Evolutionary conservation across 305 asterid species (phyloP).

Genomic region (Fraxinus ornus): DNA sequence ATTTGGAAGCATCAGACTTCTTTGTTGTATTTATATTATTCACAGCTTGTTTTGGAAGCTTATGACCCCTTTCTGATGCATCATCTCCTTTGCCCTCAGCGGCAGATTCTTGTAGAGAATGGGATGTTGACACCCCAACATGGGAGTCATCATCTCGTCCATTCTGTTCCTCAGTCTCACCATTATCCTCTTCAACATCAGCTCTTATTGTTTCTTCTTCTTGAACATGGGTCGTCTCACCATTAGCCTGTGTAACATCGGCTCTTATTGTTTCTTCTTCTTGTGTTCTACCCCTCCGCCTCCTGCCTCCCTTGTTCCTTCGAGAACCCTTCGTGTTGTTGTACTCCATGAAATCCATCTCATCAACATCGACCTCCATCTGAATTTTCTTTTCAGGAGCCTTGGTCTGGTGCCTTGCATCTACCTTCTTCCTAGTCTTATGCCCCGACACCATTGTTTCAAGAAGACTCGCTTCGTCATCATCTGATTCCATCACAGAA

Average conservation of each 20-base stretch:
- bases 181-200: conserved; percentile 33
- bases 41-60: conserved; percentile 39
- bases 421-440: conserved; percentile 44
- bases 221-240: conserved; percentile 6
- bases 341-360: conserved; percentile 73
- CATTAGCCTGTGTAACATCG: conserved; percentile 32
- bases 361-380: conserved; percentile 48
- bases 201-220: conserved; percentile 34
- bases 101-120: conserved; percentile 41
- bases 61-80: conserved; percentile 30
- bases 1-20: conserved; percentile 52
- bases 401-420: conserved; percentile 34
- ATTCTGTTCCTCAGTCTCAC: conserved; percentile 30
- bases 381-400: conserved; percentile 36
- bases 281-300: conserved; percentile 48
- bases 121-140: conserved; percentile 37
- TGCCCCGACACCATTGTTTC: conserved; percentile 78
- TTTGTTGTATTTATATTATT: conserved; percentile 46
- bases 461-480: conserved; percentile 64
- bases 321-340: conserved; percentile 61
- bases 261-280: conserved; percentile 38
- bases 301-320: conserved; percentile 68
- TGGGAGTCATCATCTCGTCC: conserved; percentile 32
- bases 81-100: conserved; percentile 38
- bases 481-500: conserved; percentile 40